Conservation (phyloP, 176 grass and related monocot species). For the Ensete glaucum region DNA sequence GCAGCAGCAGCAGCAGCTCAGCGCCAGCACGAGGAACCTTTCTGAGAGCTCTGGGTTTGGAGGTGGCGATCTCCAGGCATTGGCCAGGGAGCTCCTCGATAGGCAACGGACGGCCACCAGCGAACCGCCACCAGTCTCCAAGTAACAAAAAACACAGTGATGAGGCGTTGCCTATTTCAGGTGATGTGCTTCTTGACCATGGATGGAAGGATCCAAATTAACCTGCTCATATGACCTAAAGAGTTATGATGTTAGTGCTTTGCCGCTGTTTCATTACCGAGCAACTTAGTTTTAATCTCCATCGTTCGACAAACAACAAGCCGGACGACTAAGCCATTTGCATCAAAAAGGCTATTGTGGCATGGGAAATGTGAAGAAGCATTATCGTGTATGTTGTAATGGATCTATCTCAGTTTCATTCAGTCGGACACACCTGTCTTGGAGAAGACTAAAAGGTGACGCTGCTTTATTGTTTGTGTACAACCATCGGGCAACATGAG, state of each 20-base stretch:
- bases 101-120: conserved; percentile 48
- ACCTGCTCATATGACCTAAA: background rate
- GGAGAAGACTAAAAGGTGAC: too few species aligned
- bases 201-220: conserved; percentile 17
- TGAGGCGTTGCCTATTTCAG: conserved; percentile 1
- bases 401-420: too few species aligned
- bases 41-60: conserved; percentile 14
- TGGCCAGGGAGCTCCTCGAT: conserved; percentile 82
- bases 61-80: conserved; percentile 73
- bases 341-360: too few species aligned
- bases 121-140: conserved; percentile 26
- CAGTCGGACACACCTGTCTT: too few species aligned
- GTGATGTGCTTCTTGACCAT: conserved; percentile 11
- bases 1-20: conserved; percentile 26
- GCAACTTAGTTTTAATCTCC: background rate
- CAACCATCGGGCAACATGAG: background rate
- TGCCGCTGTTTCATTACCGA: conserved; percentile 1
- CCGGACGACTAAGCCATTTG: background rate
- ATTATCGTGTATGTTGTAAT: too few species aligned
- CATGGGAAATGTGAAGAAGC: too few species aligned
- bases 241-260: background rate
- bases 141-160: background rate
- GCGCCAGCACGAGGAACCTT: background rate
- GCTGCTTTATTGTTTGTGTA: background rate
- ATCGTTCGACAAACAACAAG: background rate